Percentiles rank a stretch among this genome's conserved stretches.
phyloP scores from a whole-genome alignment of 768 basidiomycete genomes.

The Kwoniella sp. region DNA sequence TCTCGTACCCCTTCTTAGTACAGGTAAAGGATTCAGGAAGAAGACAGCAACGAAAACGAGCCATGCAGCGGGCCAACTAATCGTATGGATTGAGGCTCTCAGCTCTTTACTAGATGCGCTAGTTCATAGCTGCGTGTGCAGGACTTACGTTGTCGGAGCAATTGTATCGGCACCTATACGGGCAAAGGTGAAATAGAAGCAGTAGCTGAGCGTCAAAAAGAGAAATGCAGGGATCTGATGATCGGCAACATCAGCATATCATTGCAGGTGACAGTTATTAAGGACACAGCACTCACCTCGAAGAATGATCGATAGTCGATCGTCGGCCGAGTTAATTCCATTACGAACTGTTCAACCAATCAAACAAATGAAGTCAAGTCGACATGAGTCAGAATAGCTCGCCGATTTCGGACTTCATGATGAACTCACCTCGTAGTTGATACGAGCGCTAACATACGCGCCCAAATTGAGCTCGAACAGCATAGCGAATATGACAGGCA shows the following conservation, averaged over 20 bases:
- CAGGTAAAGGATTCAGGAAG: conserved; percentile 74
- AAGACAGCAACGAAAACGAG: conserved; percentile 64
- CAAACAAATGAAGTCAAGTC: conserved; percentile 53
- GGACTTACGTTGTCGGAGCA: conserved; percentile 64
- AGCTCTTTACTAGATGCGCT: not conserved
- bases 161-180: conserved; percentile 63
- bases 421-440: conserved; percentile 82
- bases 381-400: too few species aligned
- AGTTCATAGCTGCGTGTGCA: too few species aligned
- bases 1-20: conserved; percentile 66
- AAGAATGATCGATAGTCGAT: conserved; percentile 78
- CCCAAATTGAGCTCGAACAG: conserved; percentile 81
- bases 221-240: conserved; percentile 75
- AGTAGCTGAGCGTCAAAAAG: conserved; percentile 71
- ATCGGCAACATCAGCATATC: not conserved
- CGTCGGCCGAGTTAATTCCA: conserved; percentile 69
- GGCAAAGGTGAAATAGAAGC: conserved; percentile 82
- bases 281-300: conserved; percentile 59
- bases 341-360: conserved; percentile 25
- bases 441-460: conserved; percentile 72
- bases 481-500: conserved; percentile 74
- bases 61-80: conserved; percentile 64
- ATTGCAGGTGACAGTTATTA: not conserved
- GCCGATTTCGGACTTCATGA: too few species aligned
- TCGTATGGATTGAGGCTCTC: not conserved